Base-by-base conservation (phyloP, 2,329 filamentous ascomycete genomes). In the Trichoderma aggressivum region DNA sequence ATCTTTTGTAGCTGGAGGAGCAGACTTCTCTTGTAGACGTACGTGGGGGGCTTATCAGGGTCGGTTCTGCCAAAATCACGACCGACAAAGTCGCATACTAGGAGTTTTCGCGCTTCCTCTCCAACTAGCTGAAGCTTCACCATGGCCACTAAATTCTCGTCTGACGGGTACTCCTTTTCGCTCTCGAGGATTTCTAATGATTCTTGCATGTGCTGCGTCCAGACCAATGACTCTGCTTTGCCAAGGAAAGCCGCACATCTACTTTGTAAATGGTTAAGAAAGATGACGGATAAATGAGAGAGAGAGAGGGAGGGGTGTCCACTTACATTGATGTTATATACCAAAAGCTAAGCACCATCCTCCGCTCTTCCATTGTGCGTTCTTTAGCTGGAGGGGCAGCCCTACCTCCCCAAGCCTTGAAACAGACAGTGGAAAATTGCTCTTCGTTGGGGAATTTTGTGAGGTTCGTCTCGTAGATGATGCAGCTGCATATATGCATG, bases 161-260 rank as follows among this genome's bases (percentile, higher is more conserved):
- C 89, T 2, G 82, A 82, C 0, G 83, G 79, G 28, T 81, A 81
- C 70, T 89, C 85, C 8, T 81, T 81, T 1, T 82, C 78, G 18
- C 82, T 79, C 5, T 81, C 79, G 0, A 91, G 78, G 2, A 82
- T 73, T 5, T 82, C 77, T 1, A 90, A 79, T 43, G 84, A 87
- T 43, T 90, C 87, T 34, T 89, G 87, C 81, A 91, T 85, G 65
- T 89, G 84, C 1, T 84, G 74, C 0, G 85, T 89, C 89, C 89
- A 91, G 3, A 80, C 82, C 62, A 90, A 79, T 2, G 83, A 75
- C 66, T 89, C 87, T 63, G 84, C 81, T 59, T 84, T 83, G 28
- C 83, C 83, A 16, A 87, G 79, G 66, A 80, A 84, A 3, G 76
- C 79, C 61, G 80, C 77, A 70, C 78, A 77, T 71, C 80, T 83